Evolutionary conservation across 1,139 yeast genomes (phyloP).

Genomic region (Candida buenavistaensis): DNA sequence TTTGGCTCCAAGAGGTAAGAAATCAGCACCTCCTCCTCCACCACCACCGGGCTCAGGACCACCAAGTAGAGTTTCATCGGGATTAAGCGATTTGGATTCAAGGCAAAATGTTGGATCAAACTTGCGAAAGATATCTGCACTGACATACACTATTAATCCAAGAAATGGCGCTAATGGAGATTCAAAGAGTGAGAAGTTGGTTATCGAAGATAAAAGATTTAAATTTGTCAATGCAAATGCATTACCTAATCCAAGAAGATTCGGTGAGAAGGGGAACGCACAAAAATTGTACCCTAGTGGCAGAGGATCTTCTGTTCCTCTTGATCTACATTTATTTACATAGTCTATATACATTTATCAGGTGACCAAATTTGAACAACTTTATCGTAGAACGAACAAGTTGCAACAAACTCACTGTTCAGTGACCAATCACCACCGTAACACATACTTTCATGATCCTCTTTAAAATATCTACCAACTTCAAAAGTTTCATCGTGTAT

Average conservation of each 20-base stretch:
- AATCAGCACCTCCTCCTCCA: constrained; percentile 39
- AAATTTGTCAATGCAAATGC: constrained; percentile 66
- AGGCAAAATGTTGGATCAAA: constrained; percentile 52
- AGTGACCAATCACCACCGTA: constrained; percentile 90
- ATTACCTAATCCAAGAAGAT: constrained; percentile 81
- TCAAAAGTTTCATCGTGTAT: constrained; percentile 35
- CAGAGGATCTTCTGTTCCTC: constrained; percentile 90
- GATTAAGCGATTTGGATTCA: constrained; percentile 30
- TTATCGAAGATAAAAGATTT: constrained; percentile 73
- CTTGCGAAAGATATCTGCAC: constrained; percentile 55
- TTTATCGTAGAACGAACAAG: constrained; percentile 90
- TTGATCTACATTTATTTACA: constrained; percentile 51
- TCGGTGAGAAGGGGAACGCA: constrained; percentile 49
- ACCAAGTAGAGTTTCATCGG: constrained; percentile 11
- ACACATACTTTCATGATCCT: constrained; percentile 87
- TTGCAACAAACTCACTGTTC: constrained; percentile 51
- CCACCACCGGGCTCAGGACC: constrained; percentile 22
- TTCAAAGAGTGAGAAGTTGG: constrained; percentile 27
- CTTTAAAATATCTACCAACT: constrained; percentile 54
- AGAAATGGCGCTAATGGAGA: constrained; percentile 11
- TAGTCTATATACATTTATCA: constrained; percentile 10
- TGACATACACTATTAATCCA: constrained; percentile 51
- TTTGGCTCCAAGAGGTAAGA: constrained; percentile 17
- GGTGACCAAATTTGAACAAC: constrained; percentile 74
- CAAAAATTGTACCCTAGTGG: constrained; percentile 92